These are phyloP conservation scores for Dactylonectria estremocensis DNA, from an alignment of 2,329 filamentous ascomycete species.

Conservation along the genomic window DNA sequence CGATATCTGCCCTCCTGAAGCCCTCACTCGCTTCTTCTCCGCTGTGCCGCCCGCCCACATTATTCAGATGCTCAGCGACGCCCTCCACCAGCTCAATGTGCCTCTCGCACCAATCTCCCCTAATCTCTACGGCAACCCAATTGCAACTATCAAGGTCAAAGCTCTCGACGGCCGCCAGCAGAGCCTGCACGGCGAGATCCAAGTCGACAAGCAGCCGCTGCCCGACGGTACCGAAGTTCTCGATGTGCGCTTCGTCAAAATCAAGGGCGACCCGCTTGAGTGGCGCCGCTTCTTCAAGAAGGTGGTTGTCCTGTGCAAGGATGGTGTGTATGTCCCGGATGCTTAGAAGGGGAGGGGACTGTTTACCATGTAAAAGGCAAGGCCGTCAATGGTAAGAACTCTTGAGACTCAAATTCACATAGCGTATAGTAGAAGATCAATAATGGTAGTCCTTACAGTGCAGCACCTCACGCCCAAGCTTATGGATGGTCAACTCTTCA, in stretches of 20 bases:
- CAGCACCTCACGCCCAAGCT: too few species aligned
- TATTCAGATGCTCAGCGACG: conserved; percentile 83
- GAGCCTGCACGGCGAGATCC: conserved; percentile 80
- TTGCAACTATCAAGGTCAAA: conserved; percentile 79
- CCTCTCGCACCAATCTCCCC: conserved; percentile 71
- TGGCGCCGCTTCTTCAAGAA: conserved; percentile 99
- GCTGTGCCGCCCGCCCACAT: conserved; percentile 82
- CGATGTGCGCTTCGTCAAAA: conserved; percentile 93
- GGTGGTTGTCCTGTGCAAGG: conserved; percentile 88
- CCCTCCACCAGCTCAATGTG: conserved; percentile 88
- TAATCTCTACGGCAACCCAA: conserved; percentile 67
- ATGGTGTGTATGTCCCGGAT: conserved; percentile 78
- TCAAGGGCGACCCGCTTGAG: conserved; percentile 95
- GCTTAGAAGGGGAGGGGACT: conserved; percentile 50
- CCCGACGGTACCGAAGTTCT: conserved; percentile 74
- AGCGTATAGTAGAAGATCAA: conserved; percentile 22
- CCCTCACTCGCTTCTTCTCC: conserved; percentile 94
- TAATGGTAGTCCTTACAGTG: conserved; percentile 19
- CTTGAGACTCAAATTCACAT: conserved; percentile 16
- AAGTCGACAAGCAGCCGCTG: conserved; percentile 77
- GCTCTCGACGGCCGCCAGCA: conserved; percentile 82
- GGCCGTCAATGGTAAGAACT: not conserved
- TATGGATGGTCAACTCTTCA: too few species aligned
- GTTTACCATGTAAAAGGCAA: conserved; percentile 33
- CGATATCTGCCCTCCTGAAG: conserved; percentile 91